Evolutionary conservation across 495 filamentous ascomycete species (phyloP).

Genomic region (Articulospora tetracladia): DNA sequence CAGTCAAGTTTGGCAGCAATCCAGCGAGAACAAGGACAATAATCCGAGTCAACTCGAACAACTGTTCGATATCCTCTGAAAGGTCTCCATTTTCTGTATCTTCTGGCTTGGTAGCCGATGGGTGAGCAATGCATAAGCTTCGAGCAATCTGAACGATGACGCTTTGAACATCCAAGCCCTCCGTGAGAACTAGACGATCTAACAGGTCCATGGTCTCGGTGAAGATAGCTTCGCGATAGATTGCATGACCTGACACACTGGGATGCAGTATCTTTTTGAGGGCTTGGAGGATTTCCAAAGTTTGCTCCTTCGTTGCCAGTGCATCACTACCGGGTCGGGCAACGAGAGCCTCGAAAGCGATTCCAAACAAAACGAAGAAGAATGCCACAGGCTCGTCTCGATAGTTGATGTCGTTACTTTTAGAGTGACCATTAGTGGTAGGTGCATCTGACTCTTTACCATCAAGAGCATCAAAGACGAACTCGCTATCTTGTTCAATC

Average conservation of each 20-base stretch:
- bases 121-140: slow-evolving; percentile 84
- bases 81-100: slow-evolving; percentile 67
- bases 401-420: slow-evolving; percentile 82
- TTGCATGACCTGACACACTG: slow-evolving; percentile 91
- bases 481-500: slow-evolving; percentile 94
- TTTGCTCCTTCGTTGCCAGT: slow-evolving; percentile 71
- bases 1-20: slow-evolving; percentile 80
- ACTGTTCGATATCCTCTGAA: slow-evolving; percentile 94
- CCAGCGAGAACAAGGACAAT: slow-evolving; percentile 90
- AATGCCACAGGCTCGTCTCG: slow-evolving; percentile 97
- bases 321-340: slow-evolving; percentile 69
- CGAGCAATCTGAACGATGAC: slow-evolving; percentile 91
- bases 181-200: slow-evolving; percentile 88
- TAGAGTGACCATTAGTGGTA: slow-evolving; percentile 47
- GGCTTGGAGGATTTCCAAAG: slow-evolving; percentile 82
- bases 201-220: slow-evolving; percentile 96
- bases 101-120: slow-evolving; percentile 71
- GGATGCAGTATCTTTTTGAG: slow-evolving; percentile 93
- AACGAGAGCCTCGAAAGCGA: slow-evolving; percentile 92
- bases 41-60: slow-evolving; percentile 93
- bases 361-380: slow-evolving; percentile 97
- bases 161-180: slow-evolving; percentile 81
- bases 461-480: slow-evolving; percentile 95
- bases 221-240: slow-evolving; percentile 94
- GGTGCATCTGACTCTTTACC: slow-evolving; percentile 63